These are phyloP conservation scores for Epichloe gansuensis DNA, from an alignment of 2,329 filamentous ascomycete genomes.

Conservation along the genomic window DNA sequence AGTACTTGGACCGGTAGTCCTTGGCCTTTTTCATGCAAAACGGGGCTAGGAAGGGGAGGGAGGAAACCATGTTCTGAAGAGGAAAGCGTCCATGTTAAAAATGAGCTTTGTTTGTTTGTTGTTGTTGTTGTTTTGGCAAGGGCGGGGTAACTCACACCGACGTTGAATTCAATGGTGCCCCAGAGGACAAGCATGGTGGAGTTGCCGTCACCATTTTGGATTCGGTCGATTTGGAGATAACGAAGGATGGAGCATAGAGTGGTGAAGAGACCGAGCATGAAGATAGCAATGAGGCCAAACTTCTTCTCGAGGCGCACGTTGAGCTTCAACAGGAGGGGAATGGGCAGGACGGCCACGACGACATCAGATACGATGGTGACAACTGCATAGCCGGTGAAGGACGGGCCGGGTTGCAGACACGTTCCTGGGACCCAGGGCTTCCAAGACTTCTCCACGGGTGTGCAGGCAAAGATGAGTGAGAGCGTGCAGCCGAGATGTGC, in stretches of 20 bases:
- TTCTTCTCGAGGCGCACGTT: conserved; percentile 37
- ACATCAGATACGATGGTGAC: conserved; percentile 39
- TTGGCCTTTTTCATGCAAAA: conserved; percentile 29
- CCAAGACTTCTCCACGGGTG: conserved; percentile 36
- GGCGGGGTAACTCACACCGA: conserved; percentile 29
- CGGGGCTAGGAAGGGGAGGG: conserved; percentile 31
- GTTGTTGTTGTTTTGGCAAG: background rate
- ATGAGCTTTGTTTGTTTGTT: background rate
- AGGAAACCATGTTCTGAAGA: conserved; percentile 31
- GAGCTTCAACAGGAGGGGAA: conserved; percentile 35
- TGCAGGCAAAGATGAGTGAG: conserved; percentile 36
- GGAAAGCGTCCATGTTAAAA: background rate
- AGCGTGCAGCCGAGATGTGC: conserved; percentile 36
- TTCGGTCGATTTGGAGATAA: conserved; percentile 36
- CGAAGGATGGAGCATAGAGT: conserved; percentile 41
- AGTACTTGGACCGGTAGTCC: conserved; percentile 27
- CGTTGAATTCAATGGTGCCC: conserved; percentile 45
- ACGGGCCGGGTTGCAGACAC: conserved; percentile 32
- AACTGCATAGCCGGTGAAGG: conserved; percentile 38
- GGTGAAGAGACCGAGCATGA: conserved; percentile 40
- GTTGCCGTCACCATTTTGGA: conserved; percentile 37
- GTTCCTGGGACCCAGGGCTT: conserved; percentile 24
- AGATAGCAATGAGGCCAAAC: conserved; percentile 36
- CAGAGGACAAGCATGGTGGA: conserved; percentile 43
- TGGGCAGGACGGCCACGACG: conserved; percentile 34